Percentiles rank a stretch among this genome's conserved stretches.
These are phyloP conservation scores for Penicillium argentinense DNA, from an alignment of 495 filamentous ascomycete species.

Conservation along the genomic window DNA sequence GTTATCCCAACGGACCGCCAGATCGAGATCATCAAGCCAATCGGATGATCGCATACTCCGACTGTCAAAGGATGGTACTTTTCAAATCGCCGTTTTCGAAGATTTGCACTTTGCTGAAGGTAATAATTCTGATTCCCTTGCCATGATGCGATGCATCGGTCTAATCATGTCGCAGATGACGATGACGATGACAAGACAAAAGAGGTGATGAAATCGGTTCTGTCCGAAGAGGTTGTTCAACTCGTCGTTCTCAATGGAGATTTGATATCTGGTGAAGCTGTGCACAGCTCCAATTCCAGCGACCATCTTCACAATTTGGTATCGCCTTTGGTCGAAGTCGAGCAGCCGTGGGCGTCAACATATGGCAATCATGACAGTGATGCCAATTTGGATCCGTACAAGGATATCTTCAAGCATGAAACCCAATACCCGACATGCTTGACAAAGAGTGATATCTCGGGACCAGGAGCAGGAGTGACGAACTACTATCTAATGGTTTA, in stretches of 20 bases:
- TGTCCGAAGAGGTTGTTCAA: constrained; percentile 55
- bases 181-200: constrained; percentile 54
- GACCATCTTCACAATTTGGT: constrained; percentile 63
- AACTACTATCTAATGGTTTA: constrained; percentile 68
- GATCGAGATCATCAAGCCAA: not conserved
- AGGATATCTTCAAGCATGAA: constrained; percentile 56
- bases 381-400: constrained; percentile 53
- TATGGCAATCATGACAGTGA: constrained; percentile 76
- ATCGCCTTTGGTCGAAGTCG: constrained; percentile 50
- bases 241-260: constrained; percentile 75
- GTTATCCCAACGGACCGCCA: not conserved
- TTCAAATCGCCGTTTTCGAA: constrained; percentile 59
- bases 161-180: constrained; percentile 7
- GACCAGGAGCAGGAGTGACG: constrained; percentile 53
- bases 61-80: constrained; percentile 37
- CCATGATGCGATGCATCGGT: too few relatives aligned
- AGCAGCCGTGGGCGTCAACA: constrained; percentile 62
- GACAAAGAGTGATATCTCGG: constrained; percentile 50
- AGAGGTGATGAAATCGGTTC: constrained; percentile 57
- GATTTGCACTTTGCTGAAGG: constrained; percentile 72
- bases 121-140: constrained; percentile 20
- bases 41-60: constrained; percentile 9
- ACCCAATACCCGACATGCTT: constrained; percentile 50
- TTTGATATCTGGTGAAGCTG: constrained; percentile 69
- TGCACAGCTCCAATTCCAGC: constrained; percentile 55